These are phyloP conservation scores for Agrocybe praecox DNA, from an alignment of 768 basidiomycete genomes.

Conservation along the genomic window DNA sequence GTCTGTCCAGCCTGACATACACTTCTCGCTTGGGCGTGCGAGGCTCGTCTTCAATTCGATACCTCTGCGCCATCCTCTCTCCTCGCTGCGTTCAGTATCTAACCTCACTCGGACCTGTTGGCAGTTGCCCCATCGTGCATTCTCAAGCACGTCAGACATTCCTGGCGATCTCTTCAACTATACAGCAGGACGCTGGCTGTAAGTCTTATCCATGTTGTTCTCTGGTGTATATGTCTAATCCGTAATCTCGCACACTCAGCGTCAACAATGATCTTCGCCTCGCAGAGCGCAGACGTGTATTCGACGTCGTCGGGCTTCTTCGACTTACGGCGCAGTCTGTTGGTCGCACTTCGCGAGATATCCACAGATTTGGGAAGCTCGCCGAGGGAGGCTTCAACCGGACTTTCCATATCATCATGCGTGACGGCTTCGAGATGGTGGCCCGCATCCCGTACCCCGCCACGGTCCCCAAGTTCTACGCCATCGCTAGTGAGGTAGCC, in stretches of 20 bases:
- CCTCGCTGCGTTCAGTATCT: slow-evolving; percentile 22
- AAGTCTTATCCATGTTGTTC: slow-evolving; percentile 35
- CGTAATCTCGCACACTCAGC: slow-evolving; percentile 33
- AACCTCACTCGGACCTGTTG: slow-evolving; percentile 25
- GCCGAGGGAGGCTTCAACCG: slow-evolving; percentile 44
- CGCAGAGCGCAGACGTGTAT: slow-evolving; percentile 42
- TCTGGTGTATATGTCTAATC: slow-evolving; percentile 19
- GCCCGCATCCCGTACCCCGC: slow-evolving; percentile 43
- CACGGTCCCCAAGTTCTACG: slow-evolving; percentile 36
- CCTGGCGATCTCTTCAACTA: slow-evolving; percentile 41
- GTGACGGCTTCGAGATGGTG: slow-evolving; percentile 36
- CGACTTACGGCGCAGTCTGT: slow-evolving; percentile 47
- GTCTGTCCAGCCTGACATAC: no score
- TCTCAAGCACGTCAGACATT: slow-evolving; percentile 29
- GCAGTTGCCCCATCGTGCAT: slow-evolving; percentile 29
- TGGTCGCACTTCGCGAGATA: slow-evolving; percentile 33
- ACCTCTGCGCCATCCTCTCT: not conserved
- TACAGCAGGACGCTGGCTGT: slow-evolving; percentile 45
- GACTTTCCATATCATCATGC: slow-evolving; percentile 35
- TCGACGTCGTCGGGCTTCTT: slow-evolving; percentile 42
- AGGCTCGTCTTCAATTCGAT: no score
- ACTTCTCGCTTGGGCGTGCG: no score
- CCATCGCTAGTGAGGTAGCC: slow-evolving; percentile 48
- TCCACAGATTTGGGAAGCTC: slow-evolving; percentile 39
- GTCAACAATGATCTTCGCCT: slow-evolving; percentile 47